Conservation (phyloP, 2,329 filamentous ascomycete genomes). For the Verticillium tricorpus region DNA sequence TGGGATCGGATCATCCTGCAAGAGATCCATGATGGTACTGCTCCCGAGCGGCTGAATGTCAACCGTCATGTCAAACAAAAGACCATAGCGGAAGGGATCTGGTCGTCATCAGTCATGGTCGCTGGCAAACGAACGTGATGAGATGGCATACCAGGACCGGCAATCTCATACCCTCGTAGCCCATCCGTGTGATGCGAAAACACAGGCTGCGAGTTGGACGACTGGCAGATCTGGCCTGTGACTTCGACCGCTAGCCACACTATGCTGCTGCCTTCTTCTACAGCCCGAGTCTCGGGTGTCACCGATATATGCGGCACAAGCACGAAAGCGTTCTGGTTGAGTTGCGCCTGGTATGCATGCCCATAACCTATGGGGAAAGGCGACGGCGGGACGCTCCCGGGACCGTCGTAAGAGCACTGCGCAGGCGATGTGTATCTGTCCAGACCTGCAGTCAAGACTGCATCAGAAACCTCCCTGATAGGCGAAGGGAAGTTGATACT, state of each 20-base stretch:
- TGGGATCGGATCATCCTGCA: conserved; percentile 38
- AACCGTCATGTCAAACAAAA: conserved; percentile 43
- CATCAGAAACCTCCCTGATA: neutral
- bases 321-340: conserved; percentile 14
- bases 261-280: conserved; percentile 25
- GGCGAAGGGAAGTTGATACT: neutral
- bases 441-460: neutral
- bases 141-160: neutral
- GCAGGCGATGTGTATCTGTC: neutral
- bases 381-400: neutral
- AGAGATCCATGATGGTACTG: conserved; percentile 39
- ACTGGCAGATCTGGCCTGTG: conserved; percentile 30
- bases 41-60: conserved; percentile 37
- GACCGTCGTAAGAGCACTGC: neutral
- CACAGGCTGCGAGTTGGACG: neutral
- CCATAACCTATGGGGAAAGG: neutral
- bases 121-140: neutral
- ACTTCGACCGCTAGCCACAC: conserved; percentile 49
- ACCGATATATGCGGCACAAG: conserved; percentile 39
- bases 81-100: conserved; percentile 22
- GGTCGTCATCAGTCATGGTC: neutral
- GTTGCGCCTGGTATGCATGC: neutral
- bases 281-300: conserved; percentile 33
- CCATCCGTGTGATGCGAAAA: neutral
- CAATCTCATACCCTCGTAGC: neutral